These are phyloP conservation scores for Tolypocladium pustulatum DNA, from an alignment of 2,329 filamentous ascomycete genomes.

Conservation along the genomic window DNA sequence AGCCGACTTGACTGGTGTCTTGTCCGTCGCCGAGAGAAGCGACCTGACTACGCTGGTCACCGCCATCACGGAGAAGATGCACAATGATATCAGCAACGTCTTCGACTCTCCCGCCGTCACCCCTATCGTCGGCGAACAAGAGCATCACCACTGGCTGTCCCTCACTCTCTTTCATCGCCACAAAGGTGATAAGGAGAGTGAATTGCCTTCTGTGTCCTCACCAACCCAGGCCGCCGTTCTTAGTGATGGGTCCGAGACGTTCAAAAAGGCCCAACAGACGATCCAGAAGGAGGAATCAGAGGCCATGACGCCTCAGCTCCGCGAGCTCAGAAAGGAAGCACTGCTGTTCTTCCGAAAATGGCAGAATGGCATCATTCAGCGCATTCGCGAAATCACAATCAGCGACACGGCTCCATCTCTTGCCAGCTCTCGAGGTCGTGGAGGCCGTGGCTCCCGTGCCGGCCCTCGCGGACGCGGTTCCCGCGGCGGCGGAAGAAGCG, in stretches of 20 bases:
- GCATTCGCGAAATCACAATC: constrained; percentile 58
- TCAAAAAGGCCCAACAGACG: constrained; percentile 15
- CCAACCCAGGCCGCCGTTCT: not conserved
- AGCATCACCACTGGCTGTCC: constrained; percentile 23
- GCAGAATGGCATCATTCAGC: constrained; percentile 58
- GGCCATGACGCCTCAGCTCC: constrained; percentile 34
- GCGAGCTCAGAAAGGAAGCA: constrained; percentile 59
- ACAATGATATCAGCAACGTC: constrained; percentile 37
- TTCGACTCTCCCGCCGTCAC: constrained; percentile 37
- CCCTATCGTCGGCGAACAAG: constrained; percentile 18
- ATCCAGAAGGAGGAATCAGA: constrained; percentile 21
- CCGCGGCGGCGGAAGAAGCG: constrained; percentile 19
- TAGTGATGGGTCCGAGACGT: constrained; percentile 9
- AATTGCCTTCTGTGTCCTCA: constrained; percentile 1
- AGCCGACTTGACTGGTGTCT: constrained; percentile 39
- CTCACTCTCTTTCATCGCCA: constrained; percentile 17
- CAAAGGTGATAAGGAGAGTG: constrained; percentile 12
- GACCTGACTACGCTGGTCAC: constrained; percentile 42
- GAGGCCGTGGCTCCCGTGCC: constrained; percentile 16
- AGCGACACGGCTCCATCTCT: constrained; percentile 23
- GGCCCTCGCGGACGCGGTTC: constrained; percentile 16
- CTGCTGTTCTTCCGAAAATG: constrained; percentile 70
- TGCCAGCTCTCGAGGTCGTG: constrained; percentile 21
- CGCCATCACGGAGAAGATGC: constrained; percentile 44
- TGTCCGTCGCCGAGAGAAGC: constrained; percentile 36